phyloP scores from a whole-genome alignment of 306 rosid genomes.

The Leucaena leucocephala region DNA sequence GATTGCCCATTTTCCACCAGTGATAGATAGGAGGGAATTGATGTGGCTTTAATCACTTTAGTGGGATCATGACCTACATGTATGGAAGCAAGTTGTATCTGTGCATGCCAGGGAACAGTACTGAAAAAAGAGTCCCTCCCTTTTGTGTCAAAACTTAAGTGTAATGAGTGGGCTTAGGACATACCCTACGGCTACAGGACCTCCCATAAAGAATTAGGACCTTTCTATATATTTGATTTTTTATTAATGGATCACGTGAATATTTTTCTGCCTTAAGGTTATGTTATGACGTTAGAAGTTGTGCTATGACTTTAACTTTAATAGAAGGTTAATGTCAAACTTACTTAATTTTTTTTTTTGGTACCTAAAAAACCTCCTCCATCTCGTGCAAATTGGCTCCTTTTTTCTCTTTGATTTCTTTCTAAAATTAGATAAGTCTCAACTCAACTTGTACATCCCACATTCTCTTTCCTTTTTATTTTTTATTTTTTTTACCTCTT shows the following conservation, averaged over 20 bases:
- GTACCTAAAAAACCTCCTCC: background rate
- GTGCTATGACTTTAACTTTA: too few relatives aligned
- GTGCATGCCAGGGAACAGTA: slow-evolving; percentile 33
- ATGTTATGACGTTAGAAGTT: too few relatives aligned
- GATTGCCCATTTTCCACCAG: too few relatives aligned
- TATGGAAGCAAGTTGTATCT: slow-evolving; percentile 42
- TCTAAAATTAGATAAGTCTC: slow-evolving; percentile 24
- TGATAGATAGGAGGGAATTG: slow-evolving; percentile 23
- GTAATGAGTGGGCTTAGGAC: slow-evolving; percentile 17
- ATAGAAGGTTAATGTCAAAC: too few relatives aligned
- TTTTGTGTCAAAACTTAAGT: slow-evolving; percentile 16
- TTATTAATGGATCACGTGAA: slow-evolving; percentile 33
- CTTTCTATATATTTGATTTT: slow-evolving; percentile 16
- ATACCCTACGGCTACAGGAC: slow-evolving; percentile 32
- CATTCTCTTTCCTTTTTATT: background rate
- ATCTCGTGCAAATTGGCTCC: slow-evolving; percentile 25
- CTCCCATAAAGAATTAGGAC: slow-evolving; percentile 39
- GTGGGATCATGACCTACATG: slow-evolving; percentile 36
- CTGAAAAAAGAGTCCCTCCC: slow-evolving; percentile 31
- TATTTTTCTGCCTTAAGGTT: too few relatives aligned
- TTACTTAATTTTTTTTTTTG: too few relatives aligned
- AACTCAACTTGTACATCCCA: background rate
- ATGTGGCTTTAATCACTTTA: slow-evolving; percentile 28
- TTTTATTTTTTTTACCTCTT: slow-evolving; percentile 3
- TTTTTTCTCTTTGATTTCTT: background rate